Conservation (phyloP, 148 eudicot genomes). For the Persicaria tinctoria region DNA sequence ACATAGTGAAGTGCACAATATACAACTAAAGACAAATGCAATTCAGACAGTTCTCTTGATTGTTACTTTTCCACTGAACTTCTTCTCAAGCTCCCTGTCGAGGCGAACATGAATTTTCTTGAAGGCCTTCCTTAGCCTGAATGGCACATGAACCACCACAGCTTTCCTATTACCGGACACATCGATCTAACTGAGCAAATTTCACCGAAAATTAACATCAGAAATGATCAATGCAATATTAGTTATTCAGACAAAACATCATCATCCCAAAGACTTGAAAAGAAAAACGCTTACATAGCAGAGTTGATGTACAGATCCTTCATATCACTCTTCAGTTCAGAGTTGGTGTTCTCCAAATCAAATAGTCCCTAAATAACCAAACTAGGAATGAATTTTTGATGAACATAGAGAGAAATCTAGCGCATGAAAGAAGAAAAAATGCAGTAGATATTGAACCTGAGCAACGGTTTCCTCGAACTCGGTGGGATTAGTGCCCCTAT, state of each 20-base stretch:
- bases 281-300: not conserved
- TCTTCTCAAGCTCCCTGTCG: conserved; percentile 14
- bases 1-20: not conserved
- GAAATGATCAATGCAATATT: not conserved
- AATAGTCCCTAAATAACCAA: not conserved
- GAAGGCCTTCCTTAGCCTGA: conserved; percentile 9
- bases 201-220: not conserved
- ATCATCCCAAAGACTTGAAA: too few species aligned
- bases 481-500: conserved; percentile 4
- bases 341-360: conserved; percentile 13
- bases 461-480: conserved; percentile 12
- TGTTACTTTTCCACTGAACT: conserved; percentile 5
- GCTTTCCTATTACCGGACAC: conserved; percentile 2
- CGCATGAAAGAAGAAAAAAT: not conserved
- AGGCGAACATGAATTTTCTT: too few species aligned
- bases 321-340: conserved; percentile 13
- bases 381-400: not conserved
- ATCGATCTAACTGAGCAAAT: not conserved
- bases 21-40: too few species aligned
- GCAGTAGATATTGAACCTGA: not conserved
- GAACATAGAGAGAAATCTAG: not conserved
- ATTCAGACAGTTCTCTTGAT: not conserved
- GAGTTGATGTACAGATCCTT: conserved; percentile 9
- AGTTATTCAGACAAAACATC: too few species aligned
- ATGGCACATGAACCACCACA: conserved; percentile 4